Conservation (phyloP, 441 rosid species). For the Gossypium schwendimanii region DNA sequence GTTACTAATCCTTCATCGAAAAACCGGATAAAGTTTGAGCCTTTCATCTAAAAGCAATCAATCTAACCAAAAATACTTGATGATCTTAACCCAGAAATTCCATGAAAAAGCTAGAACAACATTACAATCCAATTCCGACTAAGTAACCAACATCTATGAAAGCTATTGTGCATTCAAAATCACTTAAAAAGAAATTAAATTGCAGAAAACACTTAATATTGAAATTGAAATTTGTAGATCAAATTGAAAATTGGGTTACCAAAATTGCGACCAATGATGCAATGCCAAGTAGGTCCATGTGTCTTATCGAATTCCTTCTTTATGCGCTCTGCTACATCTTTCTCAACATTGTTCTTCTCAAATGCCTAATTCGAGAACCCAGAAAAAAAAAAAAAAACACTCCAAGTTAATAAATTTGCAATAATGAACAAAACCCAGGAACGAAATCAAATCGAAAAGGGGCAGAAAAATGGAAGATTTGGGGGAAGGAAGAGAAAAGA, state of each 20-base stretch:
- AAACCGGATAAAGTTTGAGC: background rate
- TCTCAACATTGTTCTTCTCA: conserved; percentile 77
- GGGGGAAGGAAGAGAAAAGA: background rate
- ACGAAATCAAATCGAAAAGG: conserved; percentile 1
- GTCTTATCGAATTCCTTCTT: conserved; percentile 94
- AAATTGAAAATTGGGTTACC: conserved; percentile 36
- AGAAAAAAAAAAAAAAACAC: background rate
- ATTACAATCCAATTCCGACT: background rate
- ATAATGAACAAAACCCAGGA: background rate
- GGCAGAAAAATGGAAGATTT: background rate
- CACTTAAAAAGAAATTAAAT: too few species aligned
- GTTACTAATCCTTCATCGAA: background rate
- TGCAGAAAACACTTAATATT: too few species aligned
- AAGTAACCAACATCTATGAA: background rate
- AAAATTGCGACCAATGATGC: conserved; percentile 97
- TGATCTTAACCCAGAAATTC: too few species aligned
- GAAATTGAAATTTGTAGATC: too few species aligned
- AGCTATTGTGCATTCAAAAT: background rate
- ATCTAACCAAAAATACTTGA: background rate
- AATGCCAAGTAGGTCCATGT: conserved; percentile 98
- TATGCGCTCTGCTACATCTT: conserved; percentile 92
- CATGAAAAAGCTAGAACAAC: background rate
- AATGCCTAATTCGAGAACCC: conserved; percentile 47
- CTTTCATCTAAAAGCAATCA: background rate
- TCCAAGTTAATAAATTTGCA: background rate